Evolutionary conservation across 352 stramenopile species (phyloP).

Genomic region (Pythium oligandrum): DNA sequence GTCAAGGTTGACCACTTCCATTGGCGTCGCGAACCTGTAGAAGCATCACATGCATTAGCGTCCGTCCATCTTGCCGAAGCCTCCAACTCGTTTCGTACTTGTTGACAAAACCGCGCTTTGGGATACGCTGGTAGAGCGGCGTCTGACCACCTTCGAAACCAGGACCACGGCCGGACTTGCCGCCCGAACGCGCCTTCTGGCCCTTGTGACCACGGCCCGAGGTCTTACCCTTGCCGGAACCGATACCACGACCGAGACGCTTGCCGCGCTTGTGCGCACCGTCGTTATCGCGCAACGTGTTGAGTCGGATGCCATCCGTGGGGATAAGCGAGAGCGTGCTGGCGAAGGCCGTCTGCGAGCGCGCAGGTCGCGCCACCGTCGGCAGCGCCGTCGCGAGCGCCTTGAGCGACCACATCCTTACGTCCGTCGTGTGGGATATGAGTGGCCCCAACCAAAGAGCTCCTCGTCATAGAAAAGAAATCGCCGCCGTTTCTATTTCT

Average conservation of each 20-base stretch:
- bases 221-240: conserved; percentile 94
- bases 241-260: conserved; percentile 89
- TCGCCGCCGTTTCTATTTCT: too few species aligned
- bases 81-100: conserved; percentile 30
- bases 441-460: too few species aligned
- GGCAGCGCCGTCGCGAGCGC: conserved; percentile 49
- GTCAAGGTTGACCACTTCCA: conserved; percentile 92
- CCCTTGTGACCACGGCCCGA: conserved; percentile 96
- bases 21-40: conserved; percentile 74
- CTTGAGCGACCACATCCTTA: conserved; percentile 31
- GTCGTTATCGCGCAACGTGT: conserved; percentile 84
- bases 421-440: not conserved
- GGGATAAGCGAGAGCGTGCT: conserved; percentile 48
- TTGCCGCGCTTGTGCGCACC: conserved; percentile 87
- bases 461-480: too few species aligned
- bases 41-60: conserved; percentile 65
- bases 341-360: conserved; percentile 26
- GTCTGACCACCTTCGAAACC: conserved; percentile 99
- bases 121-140: conserved; percentile 94
- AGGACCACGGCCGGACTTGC: conserved; percentile 69
- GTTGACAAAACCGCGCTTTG: conserved; percentile 98
- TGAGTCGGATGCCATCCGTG: conserved; percentile 69
- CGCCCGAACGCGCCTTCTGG: conserved; percentile 92
- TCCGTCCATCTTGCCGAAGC: not conserved
- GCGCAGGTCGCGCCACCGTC: conserved; percentile 11